Conservation (phyloP, 1,284 basidiomycete genomes). For the Mycena sp. region DNA sequence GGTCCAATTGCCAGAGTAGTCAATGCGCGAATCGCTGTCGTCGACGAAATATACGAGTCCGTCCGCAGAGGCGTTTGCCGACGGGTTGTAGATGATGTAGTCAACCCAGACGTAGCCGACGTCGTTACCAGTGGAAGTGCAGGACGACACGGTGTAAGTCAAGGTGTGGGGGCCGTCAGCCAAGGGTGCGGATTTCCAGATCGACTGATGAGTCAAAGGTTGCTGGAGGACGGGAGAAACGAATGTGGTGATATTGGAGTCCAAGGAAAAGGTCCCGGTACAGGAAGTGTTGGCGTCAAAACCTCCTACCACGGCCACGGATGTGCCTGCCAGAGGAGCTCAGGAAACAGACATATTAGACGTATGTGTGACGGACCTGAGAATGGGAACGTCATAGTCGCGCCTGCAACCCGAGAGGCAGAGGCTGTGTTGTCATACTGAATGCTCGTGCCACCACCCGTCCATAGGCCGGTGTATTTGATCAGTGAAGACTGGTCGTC, state of each 20-base stretch:
- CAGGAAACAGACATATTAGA: background rate
- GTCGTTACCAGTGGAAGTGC: conserved; percentile 18
- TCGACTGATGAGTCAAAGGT: conserved; percentile 29
- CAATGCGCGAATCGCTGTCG: conserved; percentile 29
- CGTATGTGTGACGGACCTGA: conserved; percentile 29
- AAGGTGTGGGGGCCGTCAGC: conserved; percentile 35
- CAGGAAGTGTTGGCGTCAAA: conserved; percentile 32
- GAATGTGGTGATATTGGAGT: conserved; percentile 29
- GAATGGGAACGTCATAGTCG: conserved; percentile 35
- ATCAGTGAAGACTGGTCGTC: conserved; percentile 37
- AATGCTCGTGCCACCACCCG: conserved; percentile 22
- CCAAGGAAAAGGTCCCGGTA: conserved; percentile 34
- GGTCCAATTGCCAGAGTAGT: conserved; percentile 33
- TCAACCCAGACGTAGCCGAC: conserved; percentile 35
- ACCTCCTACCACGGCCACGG: conserved; percentile 31
- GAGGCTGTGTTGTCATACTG: conserved; percentile 35
- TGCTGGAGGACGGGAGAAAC: conserved; percentile 22
- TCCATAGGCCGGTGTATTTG: conserved; percentile 35
- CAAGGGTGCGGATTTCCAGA: conserved; percentile 33
- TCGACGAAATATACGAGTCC: conserved; percentile 34
- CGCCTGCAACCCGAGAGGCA: conserved; percentile 28
- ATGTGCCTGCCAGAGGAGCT: conserved; percentile 27
- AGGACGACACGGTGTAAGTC: conserved; percentile 33
- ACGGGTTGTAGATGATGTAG: conserved; percentile 36
- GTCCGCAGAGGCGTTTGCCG: conserved; percentile 24